These are phyloP conservation scores for Xerocomellus chrysenteron DNA, from an alignment of 768 basidiomycete species.

Conservation along the genomic window DNA sequence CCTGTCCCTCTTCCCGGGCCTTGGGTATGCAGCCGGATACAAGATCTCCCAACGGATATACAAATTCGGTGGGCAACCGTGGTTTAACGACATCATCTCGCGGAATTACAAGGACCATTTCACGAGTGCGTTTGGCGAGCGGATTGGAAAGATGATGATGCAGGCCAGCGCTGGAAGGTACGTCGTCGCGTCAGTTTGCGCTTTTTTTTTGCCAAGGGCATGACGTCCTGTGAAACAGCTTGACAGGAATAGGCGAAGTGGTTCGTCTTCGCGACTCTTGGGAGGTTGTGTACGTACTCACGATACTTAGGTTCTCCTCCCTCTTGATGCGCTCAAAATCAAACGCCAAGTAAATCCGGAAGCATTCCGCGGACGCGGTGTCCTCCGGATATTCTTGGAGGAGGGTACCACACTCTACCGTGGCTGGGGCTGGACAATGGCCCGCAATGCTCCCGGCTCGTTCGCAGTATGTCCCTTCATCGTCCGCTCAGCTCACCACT, in stretches of 20 bases:
- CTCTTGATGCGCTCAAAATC: conserved; percentile 96
- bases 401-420: conserved; percentile 92
- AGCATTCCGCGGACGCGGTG: conserved; percentile 92
- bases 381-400: conserved; percentile 85
- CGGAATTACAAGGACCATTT: conserved; percentile 81
- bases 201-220: too few relatives aligned
- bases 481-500: neutral
- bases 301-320: conserved; percentile 72
- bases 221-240: conserved; percentile 34
- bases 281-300: neutral
- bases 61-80: conserved; percentile 99
- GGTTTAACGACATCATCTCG: conserved; percentile 90
- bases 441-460: conserved; percentile 91
- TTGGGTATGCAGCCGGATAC: conserved; percentile 98
- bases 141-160: conserved; percentile 94
- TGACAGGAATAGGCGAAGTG: conserved; percentile 91
- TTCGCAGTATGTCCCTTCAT: conserved; percentile 72
- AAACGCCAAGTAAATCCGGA: conserved; percentile 99
- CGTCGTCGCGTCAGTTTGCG: conserved; percentile 13
- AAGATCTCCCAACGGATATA: conserved; percentile 92
- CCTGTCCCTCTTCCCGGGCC: conserved; percentile 93
- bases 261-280: conserved; percentile 41
- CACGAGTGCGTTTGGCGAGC: conserved; percentile 84
- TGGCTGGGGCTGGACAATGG: conserved; percentile 99
- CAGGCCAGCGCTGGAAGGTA: conserved; percentile 94